A percentile compares a stretch with the other conserved stretches of the same genome.
phyloP scores from a whole-genome alignment of 1,284 basidiomycete species.

The Moniliella sp. region DNA sequence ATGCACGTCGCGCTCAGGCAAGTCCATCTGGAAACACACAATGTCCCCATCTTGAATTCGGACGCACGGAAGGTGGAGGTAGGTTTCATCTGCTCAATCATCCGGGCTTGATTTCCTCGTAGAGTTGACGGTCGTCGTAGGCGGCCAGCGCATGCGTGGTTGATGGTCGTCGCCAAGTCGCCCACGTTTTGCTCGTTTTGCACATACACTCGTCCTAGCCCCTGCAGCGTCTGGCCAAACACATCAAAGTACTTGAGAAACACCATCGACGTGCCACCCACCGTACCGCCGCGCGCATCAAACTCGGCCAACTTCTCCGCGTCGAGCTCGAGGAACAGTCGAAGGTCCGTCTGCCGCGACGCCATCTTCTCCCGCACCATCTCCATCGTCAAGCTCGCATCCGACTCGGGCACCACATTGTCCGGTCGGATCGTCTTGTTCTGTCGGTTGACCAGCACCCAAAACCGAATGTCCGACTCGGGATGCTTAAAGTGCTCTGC shows the following conservation, averaged over 20 bases:
- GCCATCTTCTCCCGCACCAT: constrained; percentile 95
- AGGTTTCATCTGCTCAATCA: constrained; percentile 96
- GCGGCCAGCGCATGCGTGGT: constrained; percentile 90
- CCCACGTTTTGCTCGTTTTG: constrained; percentile 66
- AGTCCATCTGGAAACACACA: constrained; percentile 94
- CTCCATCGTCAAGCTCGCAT: constrained; percentile 58
- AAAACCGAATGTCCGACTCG: constrained; percentile 69
- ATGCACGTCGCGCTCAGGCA: constrained; percentile 59
- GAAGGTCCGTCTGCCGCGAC: constrained; percentile 73
- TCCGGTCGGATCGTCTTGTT: constrained; percentile 98
- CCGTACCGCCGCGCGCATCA: constrained; percentile 3
- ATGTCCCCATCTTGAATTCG: constrained; percentile 98
- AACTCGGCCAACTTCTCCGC: neutral
- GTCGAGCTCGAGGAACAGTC: constrained; percentile 58
- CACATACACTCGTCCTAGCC: constrained; percentile 72
- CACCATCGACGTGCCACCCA: constrained; percentile 50
- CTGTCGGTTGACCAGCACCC: constrained; percentile 94
- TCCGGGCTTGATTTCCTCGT: constrained; percentile 99
- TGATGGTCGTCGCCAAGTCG: constrained; percentile 63
- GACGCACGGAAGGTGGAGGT: constrained; percentile 81
- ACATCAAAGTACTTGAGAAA: constrained; percentile 98
- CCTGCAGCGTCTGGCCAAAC: constrained; percentile 65
- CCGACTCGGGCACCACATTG: constrained; percentile 81
- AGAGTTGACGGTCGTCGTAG: constrained; percentile 80
- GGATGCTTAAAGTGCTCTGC: constrained; percentile 69